phyloP scores from a whole-genome alignment of 192 early-diverging fungal species.

The Geranomyces variabilis region DNA sequence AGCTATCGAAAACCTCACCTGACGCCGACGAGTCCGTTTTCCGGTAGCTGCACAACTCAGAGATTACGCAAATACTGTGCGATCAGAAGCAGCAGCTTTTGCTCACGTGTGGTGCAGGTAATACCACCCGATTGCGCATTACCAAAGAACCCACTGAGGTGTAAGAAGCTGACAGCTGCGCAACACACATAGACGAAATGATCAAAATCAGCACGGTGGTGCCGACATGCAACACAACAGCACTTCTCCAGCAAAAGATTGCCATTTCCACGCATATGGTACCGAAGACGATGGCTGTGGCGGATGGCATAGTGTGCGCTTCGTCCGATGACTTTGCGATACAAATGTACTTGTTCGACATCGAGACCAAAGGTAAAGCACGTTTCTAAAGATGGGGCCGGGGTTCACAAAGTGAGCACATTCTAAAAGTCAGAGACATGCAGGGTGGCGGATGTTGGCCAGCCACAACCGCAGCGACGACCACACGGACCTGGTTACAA shows the following conservation, averaged over 20 bases:
- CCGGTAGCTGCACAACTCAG: slow-evolving; percentile 43
- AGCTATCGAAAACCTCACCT: neutral
- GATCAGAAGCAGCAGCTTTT: slow-evolving; percentile 37
- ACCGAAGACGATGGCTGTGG: slow-evolving; percentile 37
- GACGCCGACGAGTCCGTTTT: no score
- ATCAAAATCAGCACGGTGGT: slow-evolving; percentile 39
- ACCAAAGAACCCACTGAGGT: neutral
- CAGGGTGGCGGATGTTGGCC: slow-evolving; percentile 42
- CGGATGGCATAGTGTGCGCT: slow-evolving; percentile 41
- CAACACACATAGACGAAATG: slow-evolving; percentile 26
- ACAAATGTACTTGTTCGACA: slow-evolving; percentile 46
- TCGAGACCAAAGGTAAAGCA: slow-evolving; percentile 34
- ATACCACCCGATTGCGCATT: neutral
- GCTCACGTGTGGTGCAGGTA: slow-evolving; percentile 45
- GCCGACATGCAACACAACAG: slow-evolving; percentile 22
- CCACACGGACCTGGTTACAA: slow-evolving; percentile 49
- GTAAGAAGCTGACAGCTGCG: neutral
- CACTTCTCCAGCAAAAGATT: slow-evolving; percentile 41
- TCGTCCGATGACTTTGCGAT: slow-evolving; percentile 43
- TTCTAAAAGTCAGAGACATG: no score
- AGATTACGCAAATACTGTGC: slow-evolving; percentile 44
- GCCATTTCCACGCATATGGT: slow-evolving; percentile 42
- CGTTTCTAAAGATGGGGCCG: no score
- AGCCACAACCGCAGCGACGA: slow-evolving; percentile 51
- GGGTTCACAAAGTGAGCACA: no score